These are phyloP conservation scores for Penicillium sclerotiorum DNA, from an alignment of 2,329 filamentous ascomycete genomes.

Conservation along the genomic window DNA sequence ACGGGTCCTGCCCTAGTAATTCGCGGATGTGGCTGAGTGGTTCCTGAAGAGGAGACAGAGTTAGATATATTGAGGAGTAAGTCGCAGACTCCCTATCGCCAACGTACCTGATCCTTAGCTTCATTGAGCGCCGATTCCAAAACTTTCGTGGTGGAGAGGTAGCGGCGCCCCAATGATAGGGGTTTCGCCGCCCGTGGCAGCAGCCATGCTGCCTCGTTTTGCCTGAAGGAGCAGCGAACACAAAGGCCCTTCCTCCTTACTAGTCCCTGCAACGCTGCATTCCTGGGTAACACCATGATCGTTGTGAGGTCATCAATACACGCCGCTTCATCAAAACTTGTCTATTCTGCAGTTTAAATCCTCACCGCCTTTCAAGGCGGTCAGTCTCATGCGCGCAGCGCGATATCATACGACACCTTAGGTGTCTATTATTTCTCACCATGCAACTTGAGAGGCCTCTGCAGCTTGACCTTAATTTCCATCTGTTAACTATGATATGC, in stretches of 20 bases:
- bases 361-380: constrained; percentile 19
- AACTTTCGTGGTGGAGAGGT: constrained; percentile 14
- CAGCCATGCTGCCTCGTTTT: constrained; percentile 10
- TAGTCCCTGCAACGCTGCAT: constrained; percentile 16
- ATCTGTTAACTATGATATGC: too few relatives aligned
- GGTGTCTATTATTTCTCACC: constrained; percentile 1
- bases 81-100: not conserved
- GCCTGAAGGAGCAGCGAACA: constrained; percentile 15
- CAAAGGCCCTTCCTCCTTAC: constrained; percentile 11
- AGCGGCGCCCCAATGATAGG: constrained; percentile 6
- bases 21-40: too few relatives aligned
- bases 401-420: not conserved
- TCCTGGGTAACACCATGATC: constrained; percentile 27
- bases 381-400: too few relatives aligned
- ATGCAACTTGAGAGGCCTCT: too few relatives aligned
- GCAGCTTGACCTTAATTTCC: too few relatives aligned
- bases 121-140: constrained; percentile 6
- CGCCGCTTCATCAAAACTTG: constrained; percentile 15
- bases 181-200: not conserved
- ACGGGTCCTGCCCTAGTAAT: not conserved
- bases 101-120: constrained; percentile 6
- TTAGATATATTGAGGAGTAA: too few relatives aligned
- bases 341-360: constrained; percentile 11
- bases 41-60: not conserved
- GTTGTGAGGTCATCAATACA: constrained; percentile 20